A percentile compares a stretch with the other conserved stretches of the same genome.
These are phyloP conservation scores for Peniophora sp. DNA, from an alignment of 1,284 basidiomycete species.

Conservation along the genomic window DNA sequence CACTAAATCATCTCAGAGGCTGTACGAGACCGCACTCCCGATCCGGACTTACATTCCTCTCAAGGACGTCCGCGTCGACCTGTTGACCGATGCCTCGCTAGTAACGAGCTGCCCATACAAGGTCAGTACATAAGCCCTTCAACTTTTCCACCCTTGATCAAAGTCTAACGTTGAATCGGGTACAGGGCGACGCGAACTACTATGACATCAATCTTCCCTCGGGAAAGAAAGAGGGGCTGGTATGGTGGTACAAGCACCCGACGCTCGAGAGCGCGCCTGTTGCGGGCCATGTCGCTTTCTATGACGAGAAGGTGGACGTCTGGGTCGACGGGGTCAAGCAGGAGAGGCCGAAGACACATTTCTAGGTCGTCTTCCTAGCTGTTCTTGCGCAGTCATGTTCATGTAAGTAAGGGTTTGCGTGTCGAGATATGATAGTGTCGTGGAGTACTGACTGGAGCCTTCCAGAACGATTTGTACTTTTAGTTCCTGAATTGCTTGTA, in stretches of 20 bases:
- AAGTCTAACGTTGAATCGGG: not conserved
- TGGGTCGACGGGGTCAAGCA: constrained; percentile 41
- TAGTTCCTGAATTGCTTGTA: no score
- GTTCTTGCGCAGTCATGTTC: no score
- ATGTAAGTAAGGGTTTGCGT: no score
- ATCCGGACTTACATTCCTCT: constrained; percentile 56
- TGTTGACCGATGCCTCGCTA: constrained; percentile 38
- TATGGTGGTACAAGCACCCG: constrained; percentile 58
- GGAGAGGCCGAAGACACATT: not conserved
- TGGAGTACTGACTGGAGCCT: no score
- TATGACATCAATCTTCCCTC: constrained; percentile 41
- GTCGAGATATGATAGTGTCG: no score
- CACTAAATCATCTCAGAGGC: constrained; percentile 41
- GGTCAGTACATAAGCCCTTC: constrained; percentile 32
- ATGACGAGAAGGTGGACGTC: constrained; percentile 63
- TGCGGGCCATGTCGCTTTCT: constrained; percentile 48
- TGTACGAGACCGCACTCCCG: constrained; percentile 51
- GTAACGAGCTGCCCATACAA: constrained; percentile 57
- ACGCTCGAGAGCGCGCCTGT: constrained; percentile 42
- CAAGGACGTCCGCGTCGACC: constrained; percentile 43
- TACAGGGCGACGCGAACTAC: constrained; percentile 57
- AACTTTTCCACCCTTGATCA: no score
- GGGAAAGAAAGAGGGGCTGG: constrained; percentile 39
- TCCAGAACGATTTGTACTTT: no score
- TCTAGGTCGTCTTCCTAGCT: no score